Evolutionary conservation across 768 basidiomycete genomes (phyloP), one percentile per base, ranked within the genome.

Genomic region (Suillus variegatus): DNA sequence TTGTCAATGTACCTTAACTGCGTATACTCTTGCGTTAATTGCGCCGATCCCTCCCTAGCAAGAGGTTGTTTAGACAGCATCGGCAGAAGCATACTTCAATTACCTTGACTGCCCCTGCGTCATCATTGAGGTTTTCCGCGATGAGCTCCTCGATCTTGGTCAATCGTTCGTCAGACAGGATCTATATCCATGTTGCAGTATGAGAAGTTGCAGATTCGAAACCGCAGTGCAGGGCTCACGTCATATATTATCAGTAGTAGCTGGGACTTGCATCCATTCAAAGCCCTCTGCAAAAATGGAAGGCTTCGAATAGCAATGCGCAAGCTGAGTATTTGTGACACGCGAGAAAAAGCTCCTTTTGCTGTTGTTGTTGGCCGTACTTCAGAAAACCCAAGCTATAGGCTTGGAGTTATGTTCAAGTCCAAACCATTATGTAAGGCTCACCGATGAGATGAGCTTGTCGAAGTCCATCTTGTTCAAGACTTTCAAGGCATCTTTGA

Each of bases 381-480:
- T 77, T 93, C 90, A 16, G 84, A 86, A 1, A 87, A 82, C 2
- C 85, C 87, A 40, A 94, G 84, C 92, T 94, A 62, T n/a, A 51
- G 58, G 40, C 13, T 60, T 22, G 18, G 35, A n/a, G 38, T 60
- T 8, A 63, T 56, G 13, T 32, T 61, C n/a, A 28, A 25, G 32
- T 38, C 38, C 4, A 60, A 32, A 7, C 46, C 5, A 2, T 51
- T 13, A 8, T 41, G 16, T 3, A 25, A 40, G 6, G 68, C 81
- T 65, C 70, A 90, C 92, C 35, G 86, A 86, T 56, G 84, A 87
- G 43, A 94, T 90, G 8, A 97, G 78, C 72, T 92, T 95, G 76
- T 98, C 96, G 35, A 97, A 85, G 70, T 99, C 97, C 74, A 92
- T 81, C 72, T 91, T 90, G 73, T 92, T 88, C 62, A 95, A 76